Conservation (phyloP, 352 stramenopile species). For the Pythium guiyangense region DNA sequence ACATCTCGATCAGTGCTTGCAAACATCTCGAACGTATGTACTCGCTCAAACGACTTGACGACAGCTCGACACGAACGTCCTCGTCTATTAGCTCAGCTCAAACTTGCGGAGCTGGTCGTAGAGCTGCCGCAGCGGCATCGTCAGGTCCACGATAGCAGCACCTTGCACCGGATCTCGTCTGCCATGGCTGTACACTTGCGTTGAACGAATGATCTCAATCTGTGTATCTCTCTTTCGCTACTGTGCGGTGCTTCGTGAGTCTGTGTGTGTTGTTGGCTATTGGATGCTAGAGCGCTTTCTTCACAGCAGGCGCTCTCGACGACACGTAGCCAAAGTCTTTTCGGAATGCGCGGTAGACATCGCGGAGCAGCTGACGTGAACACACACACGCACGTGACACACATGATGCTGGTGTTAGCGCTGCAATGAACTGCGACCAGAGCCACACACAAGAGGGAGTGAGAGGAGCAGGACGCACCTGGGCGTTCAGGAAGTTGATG, state of each 20-base stretch:
- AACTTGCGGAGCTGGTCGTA: slow-evolving; percentile 81
- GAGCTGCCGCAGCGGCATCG: slow-evolving; percentile 65
- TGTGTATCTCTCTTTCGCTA: no score
- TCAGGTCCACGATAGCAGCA: no score
- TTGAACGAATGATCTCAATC: no score
- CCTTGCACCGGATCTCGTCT: no score
- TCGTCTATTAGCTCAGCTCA: slow-evolving; percentile 17
- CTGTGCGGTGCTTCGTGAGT: no score
- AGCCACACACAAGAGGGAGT: not conserved
- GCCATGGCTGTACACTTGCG: no score
- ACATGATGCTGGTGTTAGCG: not conserved
- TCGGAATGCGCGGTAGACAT: slow-evolving; percentile 44
- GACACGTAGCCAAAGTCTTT: slow-evolving; percentile 30
- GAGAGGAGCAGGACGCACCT: slow-evolving; percentile 26
- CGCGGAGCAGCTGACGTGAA: slow-evolving; percentile 41
- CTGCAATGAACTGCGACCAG: not conserved
- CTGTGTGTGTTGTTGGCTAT: no score
- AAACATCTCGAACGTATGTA: no score
- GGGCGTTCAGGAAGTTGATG: slow-evolving; percentile 62
- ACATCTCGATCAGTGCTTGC: no score
- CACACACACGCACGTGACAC: not conserved
- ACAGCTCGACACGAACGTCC: no score
- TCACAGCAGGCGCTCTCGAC: not conserved
- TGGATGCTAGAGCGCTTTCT: not conserved
- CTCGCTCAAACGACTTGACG: no score